phyloP scores from a whole-genome alignment of 2,329 filamentous ascomycete species.

The Fusarium phyllophilum region DNA sequence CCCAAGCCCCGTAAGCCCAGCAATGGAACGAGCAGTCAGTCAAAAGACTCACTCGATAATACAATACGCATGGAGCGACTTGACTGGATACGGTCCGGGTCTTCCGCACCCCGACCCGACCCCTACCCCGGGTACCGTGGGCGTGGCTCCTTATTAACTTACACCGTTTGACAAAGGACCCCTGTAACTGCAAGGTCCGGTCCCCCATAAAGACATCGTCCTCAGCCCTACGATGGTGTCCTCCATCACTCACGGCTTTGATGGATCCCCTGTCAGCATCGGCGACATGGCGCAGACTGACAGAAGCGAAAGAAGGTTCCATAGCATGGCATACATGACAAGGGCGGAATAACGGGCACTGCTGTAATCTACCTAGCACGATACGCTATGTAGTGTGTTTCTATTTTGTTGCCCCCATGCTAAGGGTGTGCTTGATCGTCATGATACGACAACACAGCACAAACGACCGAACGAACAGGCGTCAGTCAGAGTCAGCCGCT shows the following conservation, averaged over 20 bases:
- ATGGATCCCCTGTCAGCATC: slow-evolving; percentile 35
- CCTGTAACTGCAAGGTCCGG: slow-evolving; percentile 29
- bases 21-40: background rate
- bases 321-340: background rate
- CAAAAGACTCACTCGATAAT: background rate
- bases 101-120: slow-evolving; percentile 23
- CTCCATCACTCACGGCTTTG: slow-evolving; percentile 29
- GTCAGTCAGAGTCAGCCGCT: slow-evolving; percentile 38
- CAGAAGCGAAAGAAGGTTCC: slow-evolving; percentile 21
- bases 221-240: slow-evolving; percentile 35
- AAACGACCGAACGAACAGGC: slow-evolving; percentile 21
- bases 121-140: background rate
- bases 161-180: slow-evolving; percentile 13
- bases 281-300: slow-evolving; percentile 37
- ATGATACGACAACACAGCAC: slow-evolving; percentile 24
- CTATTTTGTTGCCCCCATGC: slow-evolving; percentile 39
- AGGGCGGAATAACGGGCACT: slow-evolving; percentile 18
- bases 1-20: slow-evolving; percentile 32
- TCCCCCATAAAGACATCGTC: background rate
- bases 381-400: slow-evolving; percentile 17
- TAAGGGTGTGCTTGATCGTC: slow-evolving; percentile 26
- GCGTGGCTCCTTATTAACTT: slow-evolving; percentile 10
- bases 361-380: slow-evolving; percentile 16
- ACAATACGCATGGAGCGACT: slow-evolving; percentile 20
- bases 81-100: slow-evolving; percentile 27